A percentile compares a stretch with the other conserved stretches of the same genome.
These are phyloP conservation scores for Populus pruinosa DNA, from an alignment of 345 rosid species.

Conservation along the genomic window DNA sequence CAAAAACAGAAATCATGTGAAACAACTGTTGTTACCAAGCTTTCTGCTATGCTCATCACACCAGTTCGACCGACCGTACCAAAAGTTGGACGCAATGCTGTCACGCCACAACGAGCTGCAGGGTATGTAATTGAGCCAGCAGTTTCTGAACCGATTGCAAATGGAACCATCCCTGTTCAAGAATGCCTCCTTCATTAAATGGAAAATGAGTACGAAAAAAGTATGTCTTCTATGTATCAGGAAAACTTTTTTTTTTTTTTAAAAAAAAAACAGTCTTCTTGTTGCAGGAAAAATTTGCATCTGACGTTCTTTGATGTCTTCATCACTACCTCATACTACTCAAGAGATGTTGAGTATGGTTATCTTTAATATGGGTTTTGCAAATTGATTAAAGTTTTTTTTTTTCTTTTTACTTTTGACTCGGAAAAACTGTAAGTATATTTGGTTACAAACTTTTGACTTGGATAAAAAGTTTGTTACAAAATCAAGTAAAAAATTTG, in stretches of 20 bases:
- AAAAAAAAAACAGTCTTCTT: background rate
- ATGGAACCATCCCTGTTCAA: constrained; percentile 69
- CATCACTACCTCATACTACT: background rate
- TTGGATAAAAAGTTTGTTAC: too few species aligned
- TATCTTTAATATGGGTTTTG: too few species aligned
- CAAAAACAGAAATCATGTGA: background rate
- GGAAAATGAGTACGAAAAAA: background rate
- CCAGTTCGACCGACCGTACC: constrained; percentile 78
- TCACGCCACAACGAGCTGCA: constrained; percentile 76
- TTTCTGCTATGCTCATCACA: constrained; percentile 89
- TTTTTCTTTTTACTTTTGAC: too few species aligned
- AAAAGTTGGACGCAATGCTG: constrained; percentile 84
- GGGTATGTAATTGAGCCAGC: constrained; percentile 85
- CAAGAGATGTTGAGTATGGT: background rate
- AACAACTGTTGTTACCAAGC: constrained; percentile 44
- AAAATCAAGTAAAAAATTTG: too few species aligned
- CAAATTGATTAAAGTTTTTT: too few species aligned
- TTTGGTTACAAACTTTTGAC: too few species aligned
- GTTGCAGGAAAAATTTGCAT: background rate
- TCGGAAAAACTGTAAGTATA: too few species aligned
- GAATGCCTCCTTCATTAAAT: background rate
- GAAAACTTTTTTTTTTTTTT: too few species aligned
- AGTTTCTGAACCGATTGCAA: constrained; percentile 94
- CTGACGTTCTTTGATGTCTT: background rate
- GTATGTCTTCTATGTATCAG: background rate